These are phyloP conservation scores for Fagopyrum esculentum DNA, from an alignment of 148 eudicot species.

Conservation along the genomic window DNA sequence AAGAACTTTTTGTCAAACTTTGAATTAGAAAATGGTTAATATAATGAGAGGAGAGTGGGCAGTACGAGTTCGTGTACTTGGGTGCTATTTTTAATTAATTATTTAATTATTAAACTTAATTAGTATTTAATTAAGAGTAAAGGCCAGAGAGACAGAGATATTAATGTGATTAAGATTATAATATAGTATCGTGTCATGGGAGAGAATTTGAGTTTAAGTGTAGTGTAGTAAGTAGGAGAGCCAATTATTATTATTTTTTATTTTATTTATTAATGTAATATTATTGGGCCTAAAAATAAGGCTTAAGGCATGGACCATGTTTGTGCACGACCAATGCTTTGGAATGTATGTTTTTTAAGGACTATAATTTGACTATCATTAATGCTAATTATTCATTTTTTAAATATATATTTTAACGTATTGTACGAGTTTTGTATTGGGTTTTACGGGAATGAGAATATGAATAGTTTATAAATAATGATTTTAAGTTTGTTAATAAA, in stretches of 20 bases:
- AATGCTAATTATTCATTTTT: not conserved
- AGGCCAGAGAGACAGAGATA: conserved; percentile 8
- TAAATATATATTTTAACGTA: not conserved
- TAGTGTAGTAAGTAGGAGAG: not conserved
- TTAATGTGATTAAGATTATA: conserved; percentile 7
- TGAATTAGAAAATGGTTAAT: not conserved
- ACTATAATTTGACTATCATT: conserved; percentile 13
- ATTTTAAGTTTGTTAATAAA: too few relatives aligned
- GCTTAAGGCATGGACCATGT: conserved; percentile 14
- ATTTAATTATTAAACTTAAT: not conserved
- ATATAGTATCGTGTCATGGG: not conserved
- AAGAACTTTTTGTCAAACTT: conserved; percentile 12
- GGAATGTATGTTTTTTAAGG: conserved; percentile 13
- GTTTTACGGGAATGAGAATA: too few relatives aligned
- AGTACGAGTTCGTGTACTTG: conserved; percentile 10
- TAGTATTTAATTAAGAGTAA: not conserved
- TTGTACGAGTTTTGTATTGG: too few relatives aligned
- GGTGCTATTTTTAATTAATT: not conserved
- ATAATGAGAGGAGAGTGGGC: not conserved
- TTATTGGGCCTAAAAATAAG: conserved; percentile 1
- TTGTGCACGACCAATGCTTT: conserved; percentile 14
- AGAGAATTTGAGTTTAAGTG: conserved; percentile 8
- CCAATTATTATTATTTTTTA: not conserved
- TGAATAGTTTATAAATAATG: too few relatives aligned
- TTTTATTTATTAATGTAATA: not conserved